Evolutionary conservation across 345 rosid genomes (phyloP), one percentile per base, ranked within the genome.

Genomic region (Murraya paniculata): DNA sequence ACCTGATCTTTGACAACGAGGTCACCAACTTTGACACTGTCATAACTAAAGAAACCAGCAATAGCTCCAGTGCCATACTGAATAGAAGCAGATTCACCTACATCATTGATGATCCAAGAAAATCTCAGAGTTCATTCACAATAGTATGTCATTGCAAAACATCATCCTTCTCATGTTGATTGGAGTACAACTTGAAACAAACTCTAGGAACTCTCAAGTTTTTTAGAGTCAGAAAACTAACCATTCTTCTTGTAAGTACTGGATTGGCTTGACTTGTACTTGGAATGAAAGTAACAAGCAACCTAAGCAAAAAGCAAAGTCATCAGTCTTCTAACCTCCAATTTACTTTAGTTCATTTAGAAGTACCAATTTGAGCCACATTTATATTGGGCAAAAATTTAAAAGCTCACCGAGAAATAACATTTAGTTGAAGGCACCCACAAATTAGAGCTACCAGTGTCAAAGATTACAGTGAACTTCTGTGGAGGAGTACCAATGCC

Each of bases 371-470:
- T 35, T 25, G 16, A 55, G 21, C 56, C 24, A 71, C 35, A 24
- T 36, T 64, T 61, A 77, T 55, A 68, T n/a, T 28, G 60, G 36
- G 9, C 64, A 24, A 64, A 57, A 59, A 55, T 33, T 21, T 36
- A 55, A 66, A 78, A 80, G 67, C 94, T 91, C 75, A 96, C 98
- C 70, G 97, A 94, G 79, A 92, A 89, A 77, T 87, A 83, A 85
- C 99, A 96, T 80, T 90, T 88, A n/a, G 97, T 72, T 41, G 99
- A 96, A 50, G 99, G 98, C 80, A 96, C 97, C 99, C 99, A 96
- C 48, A 94, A 85, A 83, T 96, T 94, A 72, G 99, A 88, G 86
- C 99, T 96, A 48, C 97, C 98, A 0, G 98, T 96, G 79, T 96
- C 99, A 76, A 96, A 96, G 64, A 96, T 86, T 81, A 94, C 97